These are phyloP conservation scores for Silene vulgaris DNA, from an alignment of 179 eudicot species.

Conservation along the genomic window DNA sequence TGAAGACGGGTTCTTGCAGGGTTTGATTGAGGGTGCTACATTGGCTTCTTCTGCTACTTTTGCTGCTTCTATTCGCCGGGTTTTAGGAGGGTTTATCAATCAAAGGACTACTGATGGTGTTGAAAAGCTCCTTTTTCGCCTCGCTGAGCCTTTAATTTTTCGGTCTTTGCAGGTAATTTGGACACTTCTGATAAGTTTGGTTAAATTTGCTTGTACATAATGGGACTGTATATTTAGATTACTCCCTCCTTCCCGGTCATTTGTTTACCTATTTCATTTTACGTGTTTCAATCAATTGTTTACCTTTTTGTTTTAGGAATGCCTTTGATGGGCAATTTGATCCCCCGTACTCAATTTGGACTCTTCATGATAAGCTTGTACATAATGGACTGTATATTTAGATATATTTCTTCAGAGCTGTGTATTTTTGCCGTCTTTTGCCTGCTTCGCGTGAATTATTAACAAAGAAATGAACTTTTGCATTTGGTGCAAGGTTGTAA, in stretches of 20 bases:
- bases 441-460: neutral
- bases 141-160: constrained; percentile 82
- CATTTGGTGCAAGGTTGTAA: neutral
- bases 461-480: neutral
- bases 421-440: neutral
- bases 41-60: constrained; percentile 47
- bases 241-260: neutral
- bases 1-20: constrained; percentile 71
- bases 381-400: neutral
- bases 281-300: too few relatives aligned
- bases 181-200: neutral
- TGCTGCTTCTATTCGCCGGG: constrained; percentile 69
- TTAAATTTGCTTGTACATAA: neutral
- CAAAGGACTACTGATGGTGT: constrained; percentile 82
- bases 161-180: constrained; percentile 72
- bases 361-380: neutral
- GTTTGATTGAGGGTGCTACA: constrained; percentile 67
- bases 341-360: neutral
- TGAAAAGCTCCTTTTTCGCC: constrained; percentile 72
- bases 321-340: too few relatives aligned
- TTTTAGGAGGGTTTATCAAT: constrained; percentile 62
- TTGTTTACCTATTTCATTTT: neutral
- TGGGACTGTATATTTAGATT: too few relatives aligned
- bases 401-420: neutral
- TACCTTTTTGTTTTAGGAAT: too few relatives aligned